These are phyloP conservation scores for Trichosanthes cucumerina DNA, from an alignment of 306 rosid genomes.

Conservation along the genomic window DNA sequence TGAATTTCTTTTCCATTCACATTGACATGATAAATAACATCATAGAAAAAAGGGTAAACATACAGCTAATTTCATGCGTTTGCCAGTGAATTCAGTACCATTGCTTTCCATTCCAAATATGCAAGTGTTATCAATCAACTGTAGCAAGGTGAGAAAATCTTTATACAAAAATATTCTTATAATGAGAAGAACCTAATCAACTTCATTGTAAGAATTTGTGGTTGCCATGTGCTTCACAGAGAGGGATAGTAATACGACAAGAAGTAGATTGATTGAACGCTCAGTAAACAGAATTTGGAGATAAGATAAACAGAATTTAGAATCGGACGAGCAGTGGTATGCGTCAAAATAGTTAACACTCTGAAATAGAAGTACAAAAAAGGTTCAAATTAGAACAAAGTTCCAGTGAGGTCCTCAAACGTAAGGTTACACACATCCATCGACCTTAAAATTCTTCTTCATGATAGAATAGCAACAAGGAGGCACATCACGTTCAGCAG, in stretches of 20 bases:
- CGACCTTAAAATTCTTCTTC: neutral
- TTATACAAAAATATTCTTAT: constrained; percentile 8
- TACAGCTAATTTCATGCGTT: constrained; percentile 45
- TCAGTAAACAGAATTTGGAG: neutral
- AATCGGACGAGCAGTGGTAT: neutral
- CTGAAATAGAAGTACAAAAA: neutral
- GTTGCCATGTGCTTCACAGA: neutral
- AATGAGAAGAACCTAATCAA: neutral
- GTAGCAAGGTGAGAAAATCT: neutral
- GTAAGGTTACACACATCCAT: neutral
- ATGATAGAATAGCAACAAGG: neutral
- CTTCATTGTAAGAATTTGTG: neutral
- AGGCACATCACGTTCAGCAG: neutral
- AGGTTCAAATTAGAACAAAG: neutral
- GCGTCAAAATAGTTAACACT: neutral
- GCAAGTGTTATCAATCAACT: neutral
- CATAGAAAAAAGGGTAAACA: neutral
- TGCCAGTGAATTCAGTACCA: constrained; percentile 27
- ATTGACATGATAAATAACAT: neutral
- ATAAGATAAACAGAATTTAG: neutral
- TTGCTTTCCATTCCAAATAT: constrained; percentile 24
- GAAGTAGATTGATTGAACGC: neutral
- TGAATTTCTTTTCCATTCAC: neutral
- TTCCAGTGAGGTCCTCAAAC: neutral
- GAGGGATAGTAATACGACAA: neutral